Conservation (phyloP, 192 early-diverging fungal genomes). For the Coemansia reversa region DNA sequence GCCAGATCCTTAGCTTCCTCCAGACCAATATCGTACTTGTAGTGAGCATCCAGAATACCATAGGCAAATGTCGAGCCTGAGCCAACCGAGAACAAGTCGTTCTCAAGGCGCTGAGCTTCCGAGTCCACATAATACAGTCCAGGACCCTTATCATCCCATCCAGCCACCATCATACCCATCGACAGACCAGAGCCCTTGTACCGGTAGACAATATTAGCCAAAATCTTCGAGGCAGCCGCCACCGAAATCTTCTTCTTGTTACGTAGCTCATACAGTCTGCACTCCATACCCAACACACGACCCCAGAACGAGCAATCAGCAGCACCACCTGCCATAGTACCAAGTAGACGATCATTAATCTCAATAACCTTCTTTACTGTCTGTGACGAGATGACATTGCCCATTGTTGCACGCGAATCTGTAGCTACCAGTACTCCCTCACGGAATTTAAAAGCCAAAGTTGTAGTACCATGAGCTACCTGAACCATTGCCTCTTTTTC, state of each 20-base stretch:
- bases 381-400: slow-evolving; percentile 80
- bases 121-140: slow-evolving; percentile 96
- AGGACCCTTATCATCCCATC: slow-evolving; percentile 93
- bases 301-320: slow-evolving; percentile 99
- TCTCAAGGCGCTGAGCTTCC: slow-evolving; percentile 85
- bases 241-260: slow-evolving; percentile 99
- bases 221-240: slow-evolving; percentile 93
- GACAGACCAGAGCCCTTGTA: slow-evolving; percentile 99
- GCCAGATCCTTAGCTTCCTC: slow-evolving; percentile 91
- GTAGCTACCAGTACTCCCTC: slow-evolving; percentile 92
- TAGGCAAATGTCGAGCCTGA: slow-evolving; percentile 99
- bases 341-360: slow-evolving; percentile 96
- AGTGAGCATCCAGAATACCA: slow-evolving; percentile 92
- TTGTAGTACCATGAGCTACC: slow-evolving; percentile 96
- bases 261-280: slow-evolving; percentile 90
- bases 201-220: slow-evolving; percentile 94
- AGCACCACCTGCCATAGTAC: slow-evolving; percentile 99
- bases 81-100: slow-evolving; percentile 93
- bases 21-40: slow-evolving; percentile 74
- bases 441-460: slow-evolving; percentile 95
- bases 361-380: slow-evolving; percentile 98
- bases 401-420: slow-evolving; percentile 94
- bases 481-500: slow-evolving; percentile 81
- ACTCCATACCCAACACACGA: slow-evolving; percentile 91
- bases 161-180: slow-evolving; percentile 99